These are phyloP conservation scores for Kodamaea kakaduensis DNA, from an alignment of 805 yeast species.

Conservation along the genomic window DNA sequence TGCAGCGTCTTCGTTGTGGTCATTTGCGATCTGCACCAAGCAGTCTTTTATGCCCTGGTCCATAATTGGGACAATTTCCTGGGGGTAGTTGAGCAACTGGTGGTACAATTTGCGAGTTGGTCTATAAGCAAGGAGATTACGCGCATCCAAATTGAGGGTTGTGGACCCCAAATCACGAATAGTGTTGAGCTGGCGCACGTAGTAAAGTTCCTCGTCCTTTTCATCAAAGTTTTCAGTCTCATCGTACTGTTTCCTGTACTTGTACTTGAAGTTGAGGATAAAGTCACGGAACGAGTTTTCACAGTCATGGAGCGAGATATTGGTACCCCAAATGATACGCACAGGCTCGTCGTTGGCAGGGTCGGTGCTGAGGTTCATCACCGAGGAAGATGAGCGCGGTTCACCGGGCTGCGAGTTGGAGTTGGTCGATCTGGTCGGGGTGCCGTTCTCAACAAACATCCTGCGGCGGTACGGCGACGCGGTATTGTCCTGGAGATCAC, in stretches of 20 bases:
- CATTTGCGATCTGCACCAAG: constrained; percentile 69
- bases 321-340: constrained; percentile 97
- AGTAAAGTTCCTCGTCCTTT: constrained; percentile 69
- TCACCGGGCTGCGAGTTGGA: constrained; percentile 2
- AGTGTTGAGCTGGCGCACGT: constrained; percentile 65
- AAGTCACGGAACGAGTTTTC: constrained; percentile 76
- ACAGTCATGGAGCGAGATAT: constrained; percentile 88
- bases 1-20: constrained; percentile 28
- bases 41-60: constrained; percentile 92
- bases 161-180: constrained; percentile 78
- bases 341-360: constrained; percentile 58
- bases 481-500: constrained; percentile 71
- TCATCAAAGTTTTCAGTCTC: constrained; percentile 23
- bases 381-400: constrained; percentile 18
- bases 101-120: constrained; percentile 75
- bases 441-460: constrained; percentile 44
- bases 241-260: constrained; percentile 58
- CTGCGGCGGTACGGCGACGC: constrained; percentile 68
- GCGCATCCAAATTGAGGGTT: constrained; percentile 79
- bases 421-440: constrained; percentile 5
- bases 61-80: constrained; percentile 96
- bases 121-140: constrained; percentile 71
- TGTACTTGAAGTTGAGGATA: constrained; percentile 75
- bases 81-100: constrained; percentile 89
- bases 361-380: constrained; percentile 23